Evolutionary conservation across 2,329 filamentous ascomycete genomes (phyloP), one percentile per base, ranked within the genome.

Genomic region (Pezicula neosporulosa): DNA sequence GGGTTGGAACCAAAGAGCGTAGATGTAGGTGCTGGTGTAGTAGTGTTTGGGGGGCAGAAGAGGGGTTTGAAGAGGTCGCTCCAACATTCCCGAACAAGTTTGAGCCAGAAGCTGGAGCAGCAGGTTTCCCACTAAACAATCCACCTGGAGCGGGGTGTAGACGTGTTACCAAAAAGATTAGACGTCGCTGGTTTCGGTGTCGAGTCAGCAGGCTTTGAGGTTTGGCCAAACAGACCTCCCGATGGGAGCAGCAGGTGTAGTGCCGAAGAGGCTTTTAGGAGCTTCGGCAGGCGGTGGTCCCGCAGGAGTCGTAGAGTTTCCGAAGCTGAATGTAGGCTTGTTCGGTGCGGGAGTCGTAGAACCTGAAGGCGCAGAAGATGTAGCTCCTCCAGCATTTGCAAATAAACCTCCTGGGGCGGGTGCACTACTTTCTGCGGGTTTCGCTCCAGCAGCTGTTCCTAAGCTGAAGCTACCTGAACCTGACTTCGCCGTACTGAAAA

Each of bases 281-380:
- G 41, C 35, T 37, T 57, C 60, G 49, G 60, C 51, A 37, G 64
- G 65, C 37, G 64, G 64, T 39, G 61, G 63, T 16, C 65, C 65
- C 41, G 63, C 63, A 33, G 65, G 65, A n/a, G 65, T 68, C 18
- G 62, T 66, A 18, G 62, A 64, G n/a, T 39, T 53, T 27, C 39
- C 56, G 18, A 56, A 57, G 33, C 48, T 54, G 38, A 55, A 57
- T 33, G 53, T 55, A 15, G 56, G 43, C 44, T 58, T 60, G 35
- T 54, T 48, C 38, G 56, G 56, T 9, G 58, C 60, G 47, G 62
- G 63, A 47, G 64, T 65, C 5, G 58, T 62, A 41, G 60, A 59
- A 19, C 60, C 61, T 28, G 60, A 37, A 44, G 58, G 54, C 35
- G 63, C 51, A 41, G 57, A 39, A n/a, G 58, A 48, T 12, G 57